Conservation (phyloP, 169 alveolate genomes). For the Cryptosporidium sp. region DNA sequence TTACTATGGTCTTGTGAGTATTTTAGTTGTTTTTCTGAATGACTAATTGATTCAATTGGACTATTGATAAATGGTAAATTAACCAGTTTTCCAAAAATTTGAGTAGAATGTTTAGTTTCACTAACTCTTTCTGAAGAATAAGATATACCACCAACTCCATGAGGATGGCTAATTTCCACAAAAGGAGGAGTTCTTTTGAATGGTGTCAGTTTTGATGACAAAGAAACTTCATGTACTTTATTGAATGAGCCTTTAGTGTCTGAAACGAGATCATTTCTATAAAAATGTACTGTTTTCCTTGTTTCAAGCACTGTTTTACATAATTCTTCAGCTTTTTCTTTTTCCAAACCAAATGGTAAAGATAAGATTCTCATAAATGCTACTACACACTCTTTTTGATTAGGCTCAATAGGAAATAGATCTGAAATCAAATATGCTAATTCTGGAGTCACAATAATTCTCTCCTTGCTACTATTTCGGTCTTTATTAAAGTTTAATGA, state of each 20-base stretch:
- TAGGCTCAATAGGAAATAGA: constrained; percentile 40
- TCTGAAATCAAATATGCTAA: constrained; percentile 57
- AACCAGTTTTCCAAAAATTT: not conserved
- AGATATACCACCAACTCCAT: constrained; percentile 46
- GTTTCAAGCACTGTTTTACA: constrained; percentile 33
- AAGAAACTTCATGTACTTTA: not conserved
- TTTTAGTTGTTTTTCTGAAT: constrained; percentile 30
- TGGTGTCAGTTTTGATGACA: constrained; percentile 9
- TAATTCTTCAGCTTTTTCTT: constrained; percentile 20
- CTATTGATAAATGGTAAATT: constrained; percentile 41
- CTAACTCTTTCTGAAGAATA: constrained; percentile 43
- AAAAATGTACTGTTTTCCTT: constrained; percentile 11
- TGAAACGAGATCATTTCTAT: constrained; percentile 9
- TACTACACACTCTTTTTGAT: constrained; percentile 42
- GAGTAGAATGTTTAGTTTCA: constrained; percentile 9
- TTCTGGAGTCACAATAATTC: constrained; percentile 48
- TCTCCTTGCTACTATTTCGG: not conserved
- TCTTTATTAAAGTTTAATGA: not conserved
- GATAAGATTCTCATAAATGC: constrained; percentile 48
- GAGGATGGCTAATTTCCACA: constrained; percentile 18
- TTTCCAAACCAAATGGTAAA: constrained; percentile 22
- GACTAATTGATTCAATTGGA: constrained; percentile 31
- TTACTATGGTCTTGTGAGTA: constrained; percentile 18
- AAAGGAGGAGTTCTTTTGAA: constrained; percentile 46
- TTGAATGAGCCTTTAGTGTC: not conserved